Evolutionary conservation across 1,139 yeast genomes (phyloP).

Genomic region (Magnusiomyces starmeri): DNA sequence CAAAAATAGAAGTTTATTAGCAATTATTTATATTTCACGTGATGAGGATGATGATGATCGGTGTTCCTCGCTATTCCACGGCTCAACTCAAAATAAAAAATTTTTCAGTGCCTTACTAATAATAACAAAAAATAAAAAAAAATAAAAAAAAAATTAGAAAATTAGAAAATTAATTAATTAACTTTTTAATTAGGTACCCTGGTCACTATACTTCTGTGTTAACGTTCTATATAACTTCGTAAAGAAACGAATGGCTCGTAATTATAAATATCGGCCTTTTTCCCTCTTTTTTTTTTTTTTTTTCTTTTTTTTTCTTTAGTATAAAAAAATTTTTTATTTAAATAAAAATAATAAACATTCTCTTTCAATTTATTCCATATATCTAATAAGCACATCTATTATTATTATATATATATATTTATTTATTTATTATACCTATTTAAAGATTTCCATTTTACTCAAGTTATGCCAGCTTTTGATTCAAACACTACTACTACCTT

Average conservation of each 20-base stretch:
- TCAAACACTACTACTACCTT: no score
- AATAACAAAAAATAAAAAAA: background rate
- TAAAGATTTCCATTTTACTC: background rate
- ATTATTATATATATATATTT: no score
- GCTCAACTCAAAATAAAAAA: background rate
- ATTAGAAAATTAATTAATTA: background rate
- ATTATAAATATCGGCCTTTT: background rate
- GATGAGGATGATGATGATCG: no score
- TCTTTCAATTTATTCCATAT: no score
- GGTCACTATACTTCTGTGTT: no score
- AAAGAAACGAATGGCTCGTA: no score
- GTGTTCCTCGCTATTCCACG: no score
- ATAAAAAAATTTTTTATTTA: background rate
- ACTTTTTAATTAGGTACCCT: background rate
- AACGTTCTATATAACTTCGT: background rate
- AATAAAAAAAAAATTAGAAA: background rate
- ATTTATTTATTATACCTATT: background rate
- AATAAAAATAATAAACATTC: no score
- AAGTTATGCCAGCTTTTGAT: slow-evolving; percentile 4
- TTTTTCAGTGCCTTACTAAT: background rate
- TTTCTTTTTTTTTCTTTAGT: background rate
- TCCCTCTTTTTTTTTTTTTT: background rate
- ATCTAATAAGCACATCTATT: no score
- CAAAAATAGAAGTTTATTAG: no score
- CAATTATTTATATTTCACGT: no score